Conservation (phyloP, 345 rosid genomes). For the Hibiscus mutabilis region DNA sequence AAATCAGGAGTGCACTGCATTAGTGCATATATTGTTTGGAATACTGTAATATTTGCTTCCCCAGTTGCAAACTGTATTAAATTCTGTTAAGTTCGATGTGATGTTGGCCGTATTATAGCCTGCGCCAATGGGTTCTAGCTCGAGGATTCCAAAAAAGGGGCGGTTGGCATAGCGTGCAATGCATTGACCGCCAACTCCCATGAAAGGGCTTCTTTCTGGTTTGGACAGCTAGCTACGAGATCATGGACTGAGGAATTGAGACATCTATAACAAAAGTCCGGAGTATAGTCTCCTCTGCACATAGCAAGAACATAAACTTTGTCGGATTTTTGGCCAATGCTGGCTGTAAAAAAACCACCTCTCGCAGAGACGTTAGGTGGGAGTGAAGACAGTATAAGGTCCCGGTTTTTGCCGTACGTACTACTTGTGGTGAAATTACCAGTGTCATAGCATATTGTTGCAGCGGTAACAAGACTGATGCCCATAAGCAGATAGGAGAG, state of each 20-base stretch:
- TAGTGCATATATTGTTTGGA: slow-evolving; percentile 26
- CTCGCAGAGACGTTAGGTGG: not conserved
- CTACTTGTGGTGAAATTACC: slow-evolving; percentile 18
- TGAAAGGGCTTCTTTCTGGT: slow-evolving; percentile 14
- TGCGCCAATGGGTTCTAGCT: not conserved
- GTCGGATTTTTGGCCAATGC: slow-evolving; percentile 9
- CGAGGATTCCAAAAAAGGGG: not conserved
- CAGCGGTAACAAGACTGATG: not conserved
- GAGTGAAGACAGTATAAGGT: slow-evolving; percentile 8
- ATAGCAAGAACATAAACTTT: slow-evolving; percentile 17
- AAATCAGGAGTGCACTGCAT: slow-evolving; percentile 56
- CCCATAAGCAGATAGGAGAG: not conserved
- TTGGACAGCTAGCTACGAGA: slow-evolving; percentile 13
- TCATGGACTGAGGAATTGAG: not conserved
- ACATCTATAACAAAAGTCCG: not conserved
- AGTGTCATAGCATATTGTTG: not conserved
- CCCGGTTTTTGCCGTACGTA: slow-evolving; percentile 13
- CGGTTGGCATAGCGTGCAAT: slow-evolving; percentile 16
- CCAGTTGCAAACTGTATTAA: slow-evolving; percentile 22
- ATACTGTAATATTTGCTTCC: slow-evolving; percentile 12
- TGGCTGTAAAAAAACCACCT: slow-evolving; percentile 12
- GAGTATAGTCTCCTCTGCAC: slow-evolving; percentile 15
- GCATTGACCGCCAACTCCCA: not conserved
- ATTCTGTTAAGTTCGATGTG: slow-evolving; percentile 8
- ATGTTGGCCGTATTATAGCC: not conserved